Evolutionary conservation across 1,139 yeast species (phyloP).

Genomic region (Magnusiomyces suaveolens): DNA sequence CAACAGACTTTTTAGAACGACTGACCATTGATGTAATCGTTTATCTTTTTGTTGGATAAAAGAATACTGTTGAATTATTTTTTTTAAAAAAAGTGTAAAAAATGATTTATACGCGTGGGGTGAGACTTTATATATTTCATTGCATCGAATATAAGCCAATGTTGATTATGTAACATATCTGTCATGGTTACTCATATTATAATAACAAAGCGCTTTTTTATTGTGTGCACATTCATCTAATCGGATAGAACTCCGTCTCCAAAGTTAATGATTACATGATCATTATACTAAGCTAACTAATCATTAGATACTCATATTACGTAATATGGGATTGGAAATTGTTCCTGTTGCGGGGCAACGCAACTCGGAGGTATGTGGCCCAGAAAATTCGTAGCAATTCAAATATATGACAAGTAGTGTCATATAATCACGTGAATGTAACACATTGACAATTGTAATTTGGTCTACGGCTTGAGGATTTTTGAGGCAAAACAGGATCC

Average conservation of each 20-base stretch:
- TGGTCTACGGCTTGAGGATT: too few species aligned
- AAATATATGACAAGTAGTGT: too few species aligned
- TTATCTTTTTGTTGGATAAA: too few species aligned
- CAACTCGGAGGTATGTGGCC: background rate
- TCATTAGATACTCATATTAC: background rate
- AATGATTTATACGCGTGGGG: background rate
- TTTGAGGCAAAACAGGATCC: too few species aligned
- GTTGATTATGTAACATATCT: background rate
- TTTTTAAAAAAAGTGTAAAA: too few species aligned
- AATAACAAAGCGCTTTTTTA: background rate
- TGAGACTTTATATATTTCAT: background rate
- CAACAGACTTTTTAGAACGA: background rate
- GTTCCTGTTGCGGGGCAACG: background rate
- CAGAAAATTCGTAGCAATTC: too few species aligned
- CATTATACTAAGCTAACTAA: background rate
- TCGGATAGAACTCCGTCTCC: background rate
- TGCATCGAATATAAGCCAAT: background rate
- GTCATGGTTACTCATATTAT: background rate
- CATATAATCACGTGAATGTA: too few species aligned
- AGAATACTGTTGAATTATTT: too few species aligned
- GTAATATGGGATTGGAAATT: background rate
- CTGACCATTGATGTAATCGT: background rate
- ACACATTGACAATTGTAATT: too few species aligned
- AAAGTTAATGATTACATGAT: background rate
- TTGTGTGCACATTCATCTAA: background rate